A percentile compares a stretch with the other conserved stretches of the same genome.
phyloP scores from a whole-genome alignment of 257 asterid species.

The Solanum tarijense region DNA sequence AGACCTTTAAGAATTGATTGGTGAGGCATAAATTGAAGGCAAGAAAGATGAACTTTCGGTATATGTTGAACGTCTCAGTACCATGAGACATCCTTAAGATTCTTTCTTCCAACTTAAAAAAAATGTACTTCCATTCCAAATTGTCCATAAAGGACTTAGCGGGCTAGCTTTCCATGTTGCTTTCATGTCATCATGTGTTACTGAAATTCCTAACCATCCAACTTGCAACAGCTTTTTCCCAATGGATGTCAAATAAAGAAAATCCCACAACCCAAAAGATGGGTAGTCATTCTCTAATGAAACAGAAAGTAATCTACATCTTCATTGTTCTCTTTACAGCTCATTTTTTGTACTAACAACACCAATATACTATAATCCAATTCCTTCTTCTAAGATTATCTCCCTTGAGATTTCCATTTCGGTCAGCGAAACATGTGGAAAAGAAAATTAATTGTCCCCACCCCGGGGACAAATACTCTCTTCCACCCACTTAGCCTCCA shows the following conservation, averaged over 20 bases:
- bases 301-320: not conserved
- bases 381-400: not conserved
- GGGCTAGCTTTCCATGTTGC: not conserved
- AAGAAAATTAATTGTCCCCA: not conserved
- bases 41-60: not conserved
- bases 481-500: not conserved
- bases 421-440: not conserved
- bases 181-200: not conserved
- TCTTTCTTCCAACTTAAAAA: not conserved
- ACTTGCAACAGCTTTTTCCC: not conserved
- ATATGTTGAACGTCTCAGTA: not conserved
- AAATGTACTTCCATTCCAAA: not conserved
- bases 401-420: not conserved
- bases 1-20: not conserved
- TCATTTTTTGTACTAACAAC: not conserved
- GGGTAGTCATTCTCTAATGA: not conserved
- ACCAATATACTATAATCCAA: not conserved
- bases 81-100: not conserved
- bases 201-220: not conserved
- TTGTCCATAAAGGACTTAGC: not conserved
- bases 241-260: not conserved
- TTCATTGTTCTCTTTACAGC: not conserved
- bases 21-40: not conserved
- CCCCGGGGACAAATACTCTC: not conserved
- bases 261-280: not conserved